phyloP scores from a whole-genome alignment of 2,329 filamentous ascomycete species.

The Penicillium sp. region DNA sequence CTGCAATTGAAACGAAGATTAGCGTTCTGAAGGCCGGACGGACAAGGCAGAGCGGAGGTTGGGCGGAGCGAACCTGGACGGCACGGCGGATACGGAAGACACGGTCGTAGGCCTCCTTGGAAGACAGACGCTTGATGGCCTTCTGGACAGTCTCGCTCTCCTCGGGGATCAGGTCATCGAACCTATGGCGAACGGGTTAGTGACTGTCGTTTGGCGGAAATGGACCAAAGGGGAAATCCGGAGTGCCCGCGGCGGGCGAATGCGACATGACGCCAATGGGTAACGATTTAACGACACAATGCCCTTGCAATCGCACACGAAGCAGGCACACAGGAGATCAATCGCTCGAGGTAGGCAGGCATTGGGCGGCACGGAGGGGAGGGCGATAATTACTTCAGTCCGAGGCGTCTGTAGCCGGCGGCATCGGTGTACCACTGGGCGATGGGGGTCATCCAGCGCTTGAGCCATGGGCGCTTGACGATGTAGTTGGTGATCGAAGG shows the following conservation, averaged over 20 bases:
- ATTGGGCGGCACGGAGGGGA: conserved; percentile 15
- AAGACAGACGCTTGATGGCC: conserved; percentile 85
- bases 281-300: not conserved
- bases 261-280: conserved; percentile 12
- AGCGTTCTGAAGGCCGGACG: conserved; percentile 16
- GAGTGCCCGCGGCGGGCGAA: conserved; percentile 16
- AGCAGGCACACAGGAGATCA: not conserved
- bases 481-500: conserved; percentile 75
- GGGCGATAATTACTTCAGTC: conserved; percentile 69
- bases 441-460: conserved; percentile 74
- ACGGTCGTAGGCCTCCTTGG: conserved; percentile 93
- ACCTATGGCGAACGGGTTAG: conserved; percentile 55
- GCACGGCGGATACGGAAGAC: conserved; percentile 96
- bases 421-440: conserved; percentile 87
- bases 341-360: conserved; percentile 15
- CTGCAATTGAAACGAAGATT: conserved; percentile 44
- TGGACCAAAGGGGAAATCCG: conserved; percentile 11
- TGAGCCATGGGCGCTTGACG: conserved; percentile 82
- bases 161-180: conserved; percentile 93
- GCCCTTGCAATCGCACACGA: not conserved
- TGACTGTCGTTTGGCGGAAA: conserved; percentile 6
- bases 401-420: conserved; percentile 89
- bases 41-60: conserved; percentile 1
- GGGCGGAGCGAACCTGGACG: conserved; percentile 66
- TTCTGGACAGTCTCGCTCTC: conserved; percentile 84